Evolutionary conservation across 495 filamentous ascomycete species (phyloP).

Genomic region (Glarea lozoyensis): DNA sequence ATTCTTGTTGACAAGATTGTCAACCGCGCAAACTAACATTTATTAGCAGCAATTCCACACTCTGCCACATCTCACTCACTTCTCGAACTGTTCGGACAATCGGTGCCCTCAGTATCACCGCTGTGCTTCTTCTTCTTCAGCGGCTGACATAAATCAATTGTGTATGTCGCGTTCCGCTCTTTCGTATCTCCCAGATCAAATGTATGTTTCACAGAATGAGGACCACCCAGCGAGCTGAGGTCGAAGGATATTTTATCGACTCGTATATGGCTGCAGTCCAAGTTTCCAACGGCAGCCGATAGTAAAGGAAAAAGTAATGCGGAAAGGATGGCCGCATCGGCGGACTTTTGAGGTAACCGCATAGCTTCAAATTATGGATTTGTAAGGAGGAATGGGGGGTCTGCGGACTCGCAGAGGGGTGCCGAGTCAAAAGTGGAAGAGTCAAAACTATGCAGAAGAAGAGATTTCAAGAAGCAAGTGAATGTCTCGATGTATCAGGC

Average conservation of each 20-base stretch:
- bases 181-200: slow-evolving; percentile 33
- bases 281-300: slow-evolving; percentile 33
- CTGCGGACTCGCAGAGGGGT: neutral
- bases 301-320: slow-evolving; percentile 40
- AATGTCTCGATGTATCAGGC: no score
- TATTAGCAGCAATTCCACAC: neutral
- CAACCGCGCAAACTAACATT: slow-evolving; percentile 68
- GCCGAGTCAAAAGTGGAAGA: neutral
- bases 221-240: slow-evolving; percentile 56
- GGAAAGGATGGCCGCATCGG: slow-evolving; percentile 26
- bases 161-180: slow-evolving; percentile 68
- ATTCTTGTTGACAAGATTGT: slow-evolving; percentile 35
- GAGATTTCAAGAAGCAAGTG: no score
- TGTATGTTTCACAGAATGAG: slow-evolving; percentile 60
- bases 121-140: slow-evolving; percentile 47
- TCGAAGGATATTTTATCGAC: slow-evolving; percentile 53
- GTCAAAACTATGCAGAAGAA: no score
- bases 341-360: slow-evolving; percentile 16
- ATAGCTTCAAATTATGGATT: slow-evolving; percentile 10
- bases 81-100: slow-evolving; percentile 55
- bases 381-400: neutral
- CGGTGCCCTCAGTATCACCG: slow-evolving; percentile 33
- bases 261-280: slow-evolving; percentile 56
- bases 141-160: slow-evolving; percentile 71
- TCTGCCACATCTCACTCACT: slow-evolving; percentile 29